Evolutionary conservation across 768 basidiomycete species (phyloP), one percentile per base, ranked within the genome.

Genomic region (Coprinopsis cinerea): DNA sequence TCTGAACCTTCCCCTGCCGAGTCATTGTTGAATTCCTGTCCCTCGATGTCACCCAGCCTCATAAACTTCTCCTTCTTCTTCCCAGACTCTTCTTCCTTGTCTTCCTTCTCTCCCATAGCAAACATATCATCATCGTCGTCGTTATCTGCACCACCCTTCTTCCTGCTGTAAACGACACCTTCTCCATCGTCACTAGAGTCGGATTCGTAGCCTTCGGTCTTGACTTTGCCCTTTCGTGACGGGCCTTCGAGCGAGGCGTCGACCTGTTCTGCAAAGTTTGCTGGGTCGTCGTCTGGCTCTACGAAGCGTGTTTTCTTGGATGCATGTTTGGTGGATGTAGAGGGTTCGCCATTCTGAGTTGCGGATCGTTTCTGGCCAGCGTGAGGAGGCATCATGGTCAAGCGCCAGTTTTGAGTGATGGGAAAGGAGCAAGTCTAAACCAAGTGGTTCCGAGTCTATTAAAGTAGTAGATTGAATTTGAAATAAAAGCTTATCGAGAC

Each of bases 141-240:
- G 1, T 73, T 75, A 15, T 71, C 78, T 1, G 71, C 71, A 4
- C 64, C 71, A 1, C 68, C 74, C 70, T 79, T 81, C 65, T 81
- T 78, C 52, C 93, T 77, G 61, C 87, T 89, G n/a, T 67, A 68
- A 7, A 93, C 93, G 30, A 94, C 91, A n/a, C 91, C 87, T 64
- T 96, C 92, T 2, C 89, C 92, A 54, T 96, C 93, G 61, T 95
- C 91, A 49, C 82, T 92, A 2, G 92, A 94, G 67, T 96, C 93
- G 1, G 90, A 92, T 11, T 94, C 92, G 64, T 96, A 97, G 14
- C 94, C 77, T 47, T 91, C 91, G 15, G 77, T 85, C 61, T 85
- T 88, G 51, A 96, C 81, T 40, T 81, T 79, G 18, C 88, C 83
- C 62, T 81, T 85, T 15, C 85, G 78, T 10, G 77, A 75, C 3